phyloP scores from a whole-genome alignment of 768 basidiomycete genomes.

The Lyophyllum atratum region DNA sequence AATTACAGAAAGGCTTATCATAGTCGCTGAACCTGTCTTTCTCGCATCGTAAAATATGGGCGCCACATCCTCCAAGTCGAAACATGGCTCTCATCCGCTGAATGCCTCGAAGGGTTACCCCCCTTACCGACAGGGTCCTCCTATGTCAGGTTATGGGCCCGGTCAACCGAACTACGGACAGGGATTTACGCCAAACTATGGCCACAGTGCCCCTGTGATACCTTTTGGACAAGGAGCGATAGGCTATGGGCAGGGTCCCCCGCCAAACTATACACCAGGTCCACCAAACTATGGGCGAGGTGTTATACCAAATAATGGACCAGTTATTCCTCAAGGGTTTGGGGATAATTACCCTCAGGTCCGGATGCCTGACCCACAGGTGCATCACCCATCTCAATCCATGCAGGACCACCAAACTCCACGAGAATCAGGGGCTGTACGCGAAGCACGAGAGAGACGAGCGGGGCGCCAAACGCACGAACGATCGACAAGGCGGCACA shows the following conservation, averaged over 20 bases:
- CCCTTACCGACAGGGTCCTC: background rate
- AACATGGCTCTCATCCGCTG: background rate
- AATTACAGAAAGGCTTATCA: constrained; percentile 1
- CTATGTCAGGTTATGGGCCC: background rate
- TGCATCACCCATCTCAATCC: background rate
- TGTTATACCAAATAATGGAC: background rate
- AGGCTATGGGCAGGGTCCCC: background rate
- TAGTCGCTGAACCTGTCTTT: background rate
- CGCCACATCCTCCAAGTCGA: background rate
- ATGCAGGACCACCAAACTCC: background rate
- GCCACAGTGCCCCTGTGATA: background rate
- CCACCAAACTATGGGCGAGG: background rate
- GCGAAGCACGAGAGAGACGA: background rate
- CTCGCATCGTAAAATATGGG: background rate
- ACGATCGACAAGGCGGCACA: background rate
- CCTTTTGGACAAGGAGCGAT: background rate
- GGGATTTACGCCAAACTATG: background rate
- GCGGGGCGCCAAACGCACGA: background rate
- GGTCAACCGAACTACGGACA: background rate
- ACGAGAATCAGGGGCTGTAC: background rate
- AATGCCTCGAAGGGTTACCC: background rate
- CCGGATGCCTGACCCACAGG: background rate
- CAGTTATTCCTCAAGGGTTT: constrained; percentile 7
- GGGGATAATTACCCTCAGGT: background rate
- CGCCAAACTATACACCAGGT: background rate